Base-by-base conservation (phyloP, 2,329 filamentous ascomycete species). In the Samsoniella hepiali region DNA sequence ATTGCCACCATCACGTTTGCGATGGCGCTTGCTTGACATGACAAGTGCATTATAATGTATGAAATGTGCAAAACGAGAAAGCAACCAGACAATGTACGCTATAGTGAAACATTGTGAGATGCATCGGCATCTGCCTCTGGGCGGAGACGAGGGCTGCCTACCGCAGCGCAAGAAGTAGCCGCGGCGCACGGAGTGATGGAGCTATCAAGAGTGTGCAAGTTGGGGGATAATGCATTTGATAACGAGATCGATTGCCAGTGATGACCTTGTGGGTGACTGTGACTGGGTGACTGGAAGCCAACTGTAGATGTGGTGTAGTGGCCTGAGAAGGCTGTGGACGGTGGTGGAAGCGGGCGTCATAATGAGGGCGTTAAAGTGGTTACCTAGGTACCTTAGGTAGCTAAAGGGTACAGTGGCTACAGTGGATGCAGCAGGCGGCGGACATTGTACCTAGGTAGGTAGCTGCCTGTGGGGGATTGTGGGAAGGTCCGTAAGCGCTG, bases 271-370 rank as follows among this genome's bases (percentile, higher is more conserved):
- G 13, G 38, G 13, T 40, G 11, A 13, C 38, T 49, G 11, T 27
- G 27, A 27, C 6, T 50, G 27, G 22, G n/a, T 22, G 45, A 22
- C 45, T 3, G 22, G 22, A 53, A n/a, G 31, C 44, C 15, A 47
- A 47, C 22, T 22, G 22, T 38, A n/a, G 34, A 54, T n/a, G 32
- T 17, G 5, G 32, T 5, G 5, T 22, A 29, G 15, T 62, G 60
- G 51, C 60, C 29, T 36, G 34, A 56, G 60, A 57, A 62, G 60
- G 31, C 32, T 38, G 40, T 57, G 34, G 60, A 62, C 42, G 29
- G 6, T 15, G 31, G 49, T 62, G 60, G 60, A 62, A 60, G 22
- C 42, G 22, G 29, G 58, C 45, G 44, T 58, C 40, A 58, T 59
- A 32, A 44, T 44, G 34, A 60, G 36, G 47, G 34, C 5, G 34